phyloP scores from a whole-genome alignment of 768 basidiomycete species.

The Gyrodon lividus region DNA sequence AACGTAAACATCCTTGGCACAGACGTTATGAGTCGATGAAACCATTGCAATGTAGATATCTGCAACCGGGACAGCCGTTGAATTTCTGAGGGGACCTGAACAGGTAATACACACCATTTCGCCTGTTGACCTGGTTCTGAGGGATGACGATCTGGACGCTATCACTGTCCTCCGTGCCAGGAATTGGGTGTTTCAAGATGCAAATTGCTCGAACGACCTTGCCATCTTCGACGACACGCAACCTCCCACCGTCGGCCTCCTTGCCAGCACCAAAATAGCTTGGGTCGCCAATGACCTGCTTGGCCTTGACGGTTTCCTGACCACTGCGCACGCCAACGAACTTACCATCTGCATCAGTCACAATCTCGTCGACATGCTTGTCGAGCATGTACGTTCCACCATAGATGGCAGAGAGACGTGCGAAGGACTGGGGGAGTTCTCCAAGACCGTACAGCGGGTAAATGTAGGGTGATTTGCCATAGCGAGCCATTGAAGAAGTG shows the following conservation, averaged over 20 bases:
- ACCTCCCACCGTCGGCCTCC: slow-evolving; percentile 64
- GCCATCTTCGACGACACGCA: slow-evolving; percentile 87
- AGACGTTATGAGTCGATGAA: slow-evolving; percentile 96
- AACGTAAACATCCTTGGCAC: slow-evolving; percentile 91
- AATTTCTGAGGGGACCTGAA: not conserved
- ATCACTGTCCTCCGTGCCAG: slow-evolving; percentile 93
- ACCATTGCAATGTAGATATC: slow-evolving; percentile 99
- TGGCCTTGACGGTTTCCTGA: slow-evolving; percentile 91
- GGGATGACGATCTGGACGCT: slow-evolving; percentile 98
- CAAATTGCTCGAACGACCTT: slow-evolving; percentile 97
- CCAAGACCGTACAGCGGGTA: slow-evolving; percentile 99
- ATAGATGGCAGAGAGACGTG: slow-evolving; percentile 96
- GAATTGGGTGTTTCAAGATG: slow-evolving; percentile 96
- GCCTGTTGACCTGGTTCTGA: slow-evolving; percentile 92
- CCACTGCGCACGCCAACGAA: slow-evolving; percentile 92
- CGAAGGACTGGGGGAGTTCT: slow-evolving; percentile 98
- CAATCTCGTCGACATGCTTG: slow-evolving; percentile 88
- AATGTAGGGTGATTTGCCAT: slow-evolving; percentile 99
- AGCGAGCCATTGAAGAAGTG: slow-evolving; percentile 97
- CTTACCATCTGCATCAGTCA: slow-evolving; percentile 80
- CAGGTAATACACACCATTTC: slow-evolving; percentile 66
- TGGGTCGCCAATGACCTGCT: slow-evolving; percentile 97
- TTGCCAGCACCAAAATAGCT: slow-evolving; percentile 90
- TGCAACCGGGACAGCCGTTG: slow-evolving; percentile 31
- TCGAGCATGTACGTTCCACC: slow-evolving; percentile 99